Conservation (phyloP, 1,139 yeast genomes). For the Blastobotrys illinoisensis region DNA sequence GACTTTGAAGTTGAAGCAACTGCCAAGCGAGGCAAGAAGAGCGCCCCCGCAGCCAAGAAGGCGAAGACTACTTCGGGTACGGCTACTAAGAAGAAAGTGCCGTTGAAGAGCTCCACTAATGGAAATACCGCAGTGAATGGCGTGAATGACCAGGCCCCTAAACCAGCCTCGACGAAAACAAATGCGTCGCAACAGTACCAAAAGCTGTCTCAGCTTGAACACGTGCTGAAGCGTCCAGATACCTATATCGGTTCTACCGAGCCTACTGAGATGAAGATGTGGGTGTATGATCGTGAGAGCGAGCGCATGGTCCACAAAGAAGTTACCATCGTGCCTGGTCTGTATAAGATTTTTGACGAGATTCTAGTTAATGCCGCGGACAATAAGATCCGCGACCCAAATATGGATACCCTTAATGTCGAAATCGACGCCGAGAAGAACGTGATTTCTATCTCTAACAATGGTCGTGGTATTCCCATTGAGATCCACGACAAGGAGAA, state of each 20-base stretch:
- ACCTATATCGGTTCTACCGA: conserved; percentile 97
- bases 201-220: conserved; percentile 89
- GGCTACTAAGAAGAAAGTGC: neutral
- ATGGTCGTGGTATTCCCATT: conserved; percentile 93
- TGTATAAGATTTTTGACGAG: conserved; percentile 95
- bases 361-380: conserved; percentile 98
- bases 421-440: conserved; percentile 71
- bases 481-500: conserved; percentile 90
- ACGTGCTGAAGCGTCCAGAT: conserved; percentile 94
- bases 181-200: conserved; percentile 81
- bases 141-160: neutral
- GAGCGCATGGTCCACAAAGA: conserved; percentile 60
- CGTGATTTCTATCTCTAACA: conserved; percentile 75
- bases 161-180: conserved; percentile 21
- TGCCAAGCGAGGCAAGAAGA: conserved; percentile 15
- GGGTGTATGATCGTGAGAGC: conserved; percentile 71
- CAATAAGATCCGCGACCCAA: conserved; percentile 90
- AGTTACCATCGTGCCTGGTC: conserved; percentile 87
- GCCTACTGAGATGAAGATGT: conserved; percentile 68
- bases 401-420: conserved; percentile 81
- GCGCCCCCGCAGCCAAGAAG: conserved; percentile 7
- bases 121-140: neutral
- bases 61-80: conserved; percentile 2
- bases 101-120: neutral
- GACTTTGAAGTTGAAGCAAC: conserved; percentile 19